These are phyloP conservation scores for Smittium mucronatum DNA, from an alignment of 371 early-diverging fungal genomes.

Conservation along the genomic window DNA sequence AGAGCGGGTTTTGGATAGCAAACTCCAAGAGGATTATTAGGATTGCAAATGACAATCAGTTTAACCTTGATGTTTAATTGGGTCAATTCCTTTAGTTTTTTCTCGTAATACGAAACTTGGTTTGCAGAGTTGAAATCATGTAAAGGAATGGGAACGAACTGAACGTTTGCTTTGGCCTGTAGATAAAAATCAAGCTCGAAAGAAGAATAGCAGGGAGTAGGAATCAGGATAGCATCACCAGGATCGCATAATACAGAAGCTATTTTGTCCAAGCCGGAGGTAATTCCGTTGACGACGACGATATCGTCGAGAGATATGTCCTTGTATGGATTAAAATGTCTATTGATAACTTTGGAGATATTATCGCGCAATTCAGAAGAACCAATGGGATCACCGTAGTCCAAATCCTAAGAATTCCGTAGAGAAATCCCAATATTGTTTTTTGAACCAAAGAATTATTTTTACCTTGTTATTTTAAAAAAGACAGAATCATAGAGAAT, in stretches of 20 bases:
- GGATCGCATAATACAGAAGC: constrained; percentile 45
- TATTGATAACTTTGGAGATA: constrained; percentile 43
- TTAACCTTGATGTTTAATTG: constrained; percentile 27
- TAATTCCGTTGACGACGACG: constrained; percentile 51
- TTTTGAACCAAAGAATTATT: too few species aligned
- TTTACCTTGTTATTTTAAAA: too few species aligned
- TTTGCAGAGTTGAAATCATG: constrained; percentile 23
- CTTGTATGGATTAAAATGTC: constrained; percentile 38
- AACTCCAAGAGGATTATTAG: constrained; percentile 48
- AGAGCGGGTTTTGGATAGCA: constrained; percentile 39
- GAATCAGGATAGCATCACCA: constrained; percentile 58
- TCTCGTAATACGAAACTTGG: constrained; percentile 33
- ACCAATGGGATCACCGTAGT: constrained; percentile 34
- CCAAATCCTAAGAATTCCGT: constrained; percentile 28
- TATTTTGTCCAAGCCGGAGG: constrained; percentile 45
- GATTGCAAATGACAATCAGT: constrained; percentile 50
- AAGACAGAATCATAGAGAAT: not conserved
- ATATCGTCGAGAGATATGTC: constrained; percentile 40
- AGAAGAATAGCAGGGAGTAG: constrained; percentile 59
- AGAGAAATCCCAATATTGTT: too few species aligned
- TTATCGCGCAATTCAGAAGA: constrained; percentile 35
- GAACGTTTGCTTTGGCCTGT: constrained; percentile 37
- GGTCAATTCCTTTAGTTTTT: constrained; percentile 31
- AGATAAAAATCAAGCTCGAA: constrained; percentile 47
- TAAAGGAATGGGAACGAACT: constrained; percentile 34